Evolutionary conservation across 2,329 filamentous ascomycete species (phyloP).

Genomic region (Neonectria neomacrospora): DNA sequence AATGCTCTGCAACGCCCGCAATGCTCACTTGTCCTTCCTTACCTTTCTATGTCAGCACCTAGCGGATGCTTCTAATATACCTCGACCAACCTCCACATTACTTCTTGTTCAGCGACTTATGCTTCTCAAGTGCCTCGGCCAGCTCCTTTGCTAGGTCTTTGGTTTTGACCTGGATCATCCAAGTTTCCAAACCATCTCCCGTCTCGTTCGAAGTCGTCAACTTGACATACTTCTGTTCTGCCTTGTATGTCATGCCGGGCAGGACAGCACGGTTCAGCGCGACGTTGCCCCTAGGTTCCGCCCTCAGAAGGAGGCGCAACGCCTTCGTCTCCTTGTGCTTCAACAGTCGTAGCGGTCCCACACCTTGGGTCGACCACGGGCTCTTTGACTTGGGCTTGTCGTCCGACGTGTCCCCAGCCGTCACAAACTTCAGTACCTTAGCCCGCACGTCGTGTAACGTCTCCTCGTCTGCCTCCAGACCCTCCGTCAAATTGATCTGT

Average conservation of each 20-base stretch:
- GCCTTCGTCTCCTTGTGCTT: conserved; percentile 76
- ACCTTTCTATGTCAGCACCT: conserved; percentile 44
- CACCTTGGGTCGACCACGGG: conserved; percentile 75
- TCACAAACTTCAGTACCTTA: conserved; percentile 73
- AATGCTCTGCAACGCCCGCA: conserved; percentile 41
- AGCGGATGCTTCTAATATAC: conserved; percentile 41
- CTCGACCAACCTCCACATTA: conserved; percentile 42
- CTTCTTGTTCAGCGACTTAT: conserved; percentile 68
- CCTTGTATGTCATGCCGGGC: conserved; percentile 70
- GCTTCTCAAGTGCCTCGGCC: conserved; percentile 61
- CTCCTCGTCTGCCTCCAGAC: conserved; percentile 77
- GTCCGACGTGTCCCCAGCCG: conserved; percentile 59
- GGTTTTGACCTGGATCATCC: conserved; percentile 78
- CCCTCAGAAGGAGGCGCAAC: conserved; percentile 76
- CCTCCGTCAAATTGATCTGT: conserved; percentile 76
- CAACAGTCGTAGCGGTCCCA: conserved; percentile 77
- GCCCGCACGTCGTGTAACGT: conserved; percentile 76
- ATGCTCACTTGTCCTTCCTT: conserved; percentile 39
- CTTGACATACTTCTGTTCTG: conserved; percentile 69
- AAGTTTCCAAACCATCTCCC: conserved; percentile 72
- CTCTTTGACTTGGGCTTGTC: conserved; percentile 61
- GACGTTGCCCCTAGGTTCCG: conserved; percentile 79
- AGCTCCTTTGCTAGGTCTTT: conserved; percentile 66
- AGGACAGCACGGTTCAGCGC: conserved; percentile 77
- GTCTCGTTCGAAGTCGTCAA: conserved; percentile 67